phyloP scores from a whole-genome alignment of 805 yeast species.

The Starmerella floris region DNA sequence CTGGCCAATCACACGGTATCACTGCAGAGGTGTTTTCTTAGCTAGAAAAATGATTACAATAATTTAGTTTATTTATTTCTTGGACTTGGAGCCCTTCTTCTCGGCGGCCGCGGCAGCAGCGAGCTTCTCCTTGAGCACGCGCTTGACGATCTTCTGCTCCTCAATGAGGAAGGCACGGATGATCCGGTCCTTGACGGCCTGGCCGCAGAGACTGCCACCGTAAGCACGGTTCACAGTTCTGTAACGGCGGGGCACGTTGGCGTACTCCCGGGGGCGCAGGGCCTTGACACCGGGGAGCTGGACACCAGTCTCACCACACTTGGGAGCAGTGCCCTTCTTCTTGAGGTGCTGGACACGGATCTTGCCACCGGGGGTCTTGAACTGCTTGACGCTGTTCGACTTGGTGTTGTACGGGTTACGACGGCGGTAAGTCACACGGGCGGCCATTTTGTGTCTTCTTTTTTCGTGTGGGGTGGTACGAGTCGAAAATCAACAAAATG shows the following conservation, averaged over 20 bases:
- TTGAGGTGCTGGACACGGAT: slow-evolving; percentile 95
- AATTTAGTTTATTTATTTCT: slow-evolving; percentile 24
- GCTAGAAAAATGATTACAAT: slow-evolving; percentile 3
- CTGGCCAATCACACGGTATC: too few relatives aligned
- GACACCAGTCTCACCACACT: slow-evolving; percentile 50
- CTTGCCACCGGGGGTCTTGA: slow-evolving; percentile 99
- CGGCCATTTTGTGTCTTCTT: slow-evolving; percentile 60
- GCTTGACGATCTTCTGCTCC: slow-evolving; percentile 99
- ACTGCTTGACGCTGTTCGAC: slow-evolving; percentile 98
- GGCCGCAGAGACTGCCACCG: slow-evolving; percentile 98
- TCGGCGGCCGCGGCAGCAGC: slow-evolving; percentile 59
- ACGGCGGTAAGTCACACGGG: slow-evolving; percentile 98
- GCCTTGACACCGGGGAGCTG: slow-evolving; percentile 81
- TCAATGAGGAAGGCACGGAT: slow-evolving; percentile 99
- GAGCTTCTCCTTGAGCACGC: slow-evolving; percentile 93
- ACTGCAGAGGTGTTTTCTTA: background rate
- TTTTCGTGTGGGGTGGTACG: background rate
- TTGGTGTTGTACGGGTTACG: slow-evolving; percentile 99
- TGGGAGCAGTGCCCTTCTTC: slow-evolving; percentile 68
- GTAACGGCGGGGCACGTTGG: slow-evolving; percentile 85
- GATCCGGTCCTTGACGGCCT: slow-evolving; percentile 97
- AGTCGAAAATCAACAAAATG: background rate
- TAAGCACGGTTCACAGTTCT: slow-evolving; percentile 98
- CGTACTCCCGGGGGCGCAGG: slow-evolving; percentile 97
- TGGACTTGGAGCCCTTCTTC: slow-evolving; percentile 23